Conservation (phyloP, 2,329 filamentous ascomycete species). For the Fusarium sp. region DNA sequence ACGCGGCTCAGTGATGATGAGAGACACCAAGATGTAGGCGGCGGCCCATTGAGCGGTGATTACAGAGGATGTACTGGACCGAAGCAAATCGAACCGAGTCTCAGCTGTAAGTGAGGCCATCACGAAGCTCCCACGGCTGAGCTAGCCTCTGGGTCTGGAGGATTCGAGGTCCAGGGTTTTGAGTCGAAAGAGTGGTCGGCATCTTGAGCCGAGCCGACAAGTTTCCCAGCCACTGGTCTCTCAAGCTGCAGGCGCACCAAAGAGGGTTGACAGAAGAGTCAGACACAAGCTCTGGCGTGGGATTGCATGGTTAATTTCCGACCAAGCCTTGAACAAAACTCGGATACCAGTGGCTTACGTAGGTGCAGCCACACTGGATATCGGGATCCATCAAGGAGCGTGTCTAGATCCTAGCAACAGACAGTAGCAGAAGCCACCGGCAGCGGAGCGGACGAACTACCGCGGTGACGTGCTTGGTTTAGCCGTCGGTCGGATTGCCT, state of each 20-base stretch:
- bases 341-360: conserved; percentile 15
- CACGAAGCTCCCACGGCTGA: not conserved
- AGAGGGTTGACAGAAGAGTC: not conserved
- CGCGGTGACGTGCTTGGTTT: conserved; percentile 1
- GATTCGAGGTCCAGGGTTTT: not conserved
- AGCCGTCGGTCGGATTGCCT: not conserved
- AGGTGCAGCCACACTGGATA: conserved; percentile 16
- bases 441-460: conserved; percentile 10
- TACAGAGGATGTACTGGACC: conserved; percentile 4
- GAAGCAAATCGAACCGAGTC: conserved; percentile 20
- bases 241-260: not conserved
- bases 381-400: not conserved
- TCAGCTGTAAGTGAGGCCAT: conserved; percentile 5
- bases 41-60: not conserved
- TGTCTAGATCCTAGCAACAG: not conserved
- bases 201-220: conserved; percentile 14
- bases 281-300: not conserved
- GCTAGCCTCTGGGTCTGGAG: not conserved
- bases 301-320: not conserved
- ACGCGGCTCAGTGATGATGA: not conserved
- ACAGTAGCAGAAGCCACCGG: not conserved
- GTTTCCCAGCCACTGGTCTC: conserved; percentile 6
- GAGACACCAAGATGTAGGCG: not conserved
- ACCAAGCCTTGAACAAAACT: not conserved
- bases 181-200: conserved; percentile 2